A percentile compares a stretch with the other conserved stretches of the same genome.
phyloP scores from a whole-genome alignment of 306 rosid species.

The Oemleria cerasiformis region DNA sequence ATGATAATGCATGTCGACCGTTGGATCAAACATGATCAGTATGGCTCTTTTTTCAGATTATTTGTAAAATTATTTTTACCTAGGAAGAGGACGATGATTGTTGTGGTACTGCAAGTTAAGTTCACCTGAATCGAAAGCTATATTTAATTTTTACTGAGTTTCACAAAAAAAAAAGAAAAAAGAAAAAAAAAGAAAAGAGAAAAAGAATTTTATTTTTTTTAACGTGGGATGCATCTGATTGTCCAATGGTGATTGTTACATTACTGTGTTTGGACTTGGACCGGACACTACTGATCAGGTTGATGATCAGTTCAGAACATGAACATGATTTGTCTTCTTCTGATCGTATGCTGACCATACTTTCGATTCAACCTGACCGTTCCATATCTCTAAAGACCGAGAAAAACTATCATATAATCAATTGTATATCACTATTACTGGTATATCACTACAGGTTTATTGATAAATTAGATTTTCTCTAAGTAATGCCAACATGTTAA shows the following conservation, averaged over 20 bases:
- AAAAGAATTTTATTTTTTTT: conserved; percentile 26
- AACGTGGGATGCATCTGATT: conserved; percentile 34
- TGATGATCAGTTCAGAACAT: conserved; percentile 37
- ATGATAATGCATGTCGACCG: conserved; percentile 4
- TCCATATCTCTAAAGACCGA: not conserved
- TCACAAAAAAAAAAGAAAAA: too few relatives aligned
- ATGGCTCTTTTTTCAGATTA: too few relatives aligned
- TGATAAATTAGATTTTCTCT: too few relatives aligned
- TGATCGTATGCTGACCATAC: not conserved
- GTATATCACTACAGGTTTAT: too few relatives aligned
- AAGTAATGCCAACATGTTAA: too few relatives aligned
- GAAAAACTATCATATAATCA: too few relatives aligned
- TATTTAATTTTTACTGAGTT: conserved; percentile 10
- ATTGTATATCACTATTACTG: too few relatives aligned
- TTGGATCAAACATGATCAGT: not conserved
- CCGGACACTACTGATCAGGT: conserved; percentile 38
- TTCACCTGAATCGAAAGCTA: not conserved
- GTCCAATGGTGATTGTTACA: conserved; percentile 46
- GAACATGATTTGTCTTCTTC: conserved; percentile 31
- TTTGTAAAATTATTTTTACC: not conserved
- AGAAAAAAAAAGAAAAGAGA: too few relatives aligned
- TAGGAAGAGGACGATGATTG: too few relatives aligned
- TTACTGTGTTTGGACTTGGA: conserved; percentile 45
- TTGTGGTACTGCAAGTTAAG: too few relatives aligned
- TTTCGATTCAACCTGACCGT: not conserved